A percentile compares a stretch with the other conserved stretches of the same genome.
Conservation (phyloP, 805 yeast species). For the Myxozyma vanderwaltii region DNA sequence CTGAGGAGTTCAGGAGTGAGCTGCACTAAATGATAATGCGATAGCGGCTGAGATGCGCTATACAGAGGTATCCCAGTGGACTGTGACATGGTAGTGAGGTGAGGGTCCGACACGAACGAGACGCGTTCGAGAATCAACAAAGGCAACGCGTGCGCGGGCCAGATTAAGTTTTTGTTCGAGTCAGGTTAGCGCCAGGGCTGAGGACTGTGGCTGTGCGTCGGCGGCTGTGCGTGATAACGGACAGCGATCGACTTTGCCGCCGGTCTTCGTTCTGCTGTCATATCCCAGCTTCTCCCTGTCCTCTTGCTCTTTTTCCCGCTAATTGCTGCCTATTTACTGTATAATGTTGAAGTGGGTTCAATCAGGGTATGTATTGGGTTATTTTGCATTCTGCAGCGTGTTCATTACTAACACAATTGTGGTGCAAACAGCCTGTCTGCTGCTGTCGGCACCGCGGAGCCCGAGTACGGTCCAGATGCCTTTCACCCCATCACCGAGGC, state of each 20-base stretch:
- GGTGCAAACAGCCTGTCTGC: slow-evolving; percentile 63
- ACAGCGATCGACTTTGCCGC: not conserved
- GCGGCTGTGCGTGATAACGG: slow-evolving; percentile 7
- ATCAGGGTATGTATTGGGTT: slow-evolving; percentile 51
- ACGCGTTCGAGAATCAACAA: not conserved
- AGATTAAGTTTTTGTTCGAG: not conserved
- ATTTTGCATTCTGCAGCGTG: not conserved
- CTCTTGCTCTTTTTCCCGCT: not conserved
- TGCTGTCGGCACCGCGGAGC: slow-evolving; percentile 96
- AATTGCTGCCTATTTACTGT: not conserved
- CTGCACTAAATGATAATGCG: slow-evolving; percentile 21
- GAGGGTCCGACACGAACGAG: not conserved
- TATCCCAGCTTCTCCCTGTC: not conserved
- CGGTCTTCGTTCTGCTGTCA: not conserved
- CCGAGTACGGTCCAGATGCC: slow-evolving; percentile 91
- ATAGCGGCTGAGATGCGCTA: not conserved
- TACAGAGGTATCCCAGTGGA: not conserved
- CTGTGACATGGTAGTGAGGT: slow-evolving; percentile 1
- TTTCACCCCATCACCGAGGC: slow-evolving; percentile 78
- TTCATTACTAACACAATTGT: not conserved
- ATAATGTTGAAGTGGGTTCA: slow-evolving; percentile 79
- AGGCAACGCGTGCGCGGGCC: not conserved
- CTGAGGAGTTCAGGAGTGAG: slow-evolving; percentile 24
- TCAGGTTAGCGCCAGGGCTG: not conserved
- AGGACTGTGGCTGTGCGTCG: not conserved